Base-by-base conservation (phyloP, 2,329 filamentous ascomycete genomes). In the Aspergillus alliaceus region DNA sequence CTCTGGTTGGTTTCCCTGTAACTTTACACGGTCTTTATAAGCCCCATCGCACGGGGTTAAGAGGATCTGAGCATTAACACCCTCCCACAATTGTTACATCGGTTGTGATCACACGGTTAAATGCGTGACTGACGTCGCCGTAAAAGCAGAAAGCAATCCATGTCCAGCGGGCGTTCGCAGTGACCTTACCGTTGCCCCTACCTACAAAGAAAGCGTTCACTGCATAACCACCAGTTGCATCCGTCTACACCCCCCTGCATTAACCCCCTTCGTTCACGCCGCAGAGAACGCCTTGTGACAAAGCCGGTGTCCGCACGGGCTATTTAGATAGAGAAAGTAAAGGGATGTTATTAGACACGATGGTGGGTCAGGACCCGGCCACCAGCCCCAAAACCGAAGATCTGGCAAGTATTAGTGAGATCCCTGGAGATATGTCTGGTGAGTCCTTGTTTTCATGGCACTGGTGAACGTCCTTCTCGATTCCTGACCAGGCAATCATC, bases 381-480 rank as follows among this genome's bases (percentile, higher is more conserved):
- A 66, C 66, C 60, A 75, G 66, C 64, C 67, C 72, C 54, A 67
- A 73, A 61, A 64, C 70, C 56, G 69, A 72, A 53, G 72, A 77
- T 59, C 70, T 77, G 37, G 67, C 73, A 53, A 75, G 75, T 57
- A 77, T 77, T 60, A 74, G 71, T 59, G 75, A 77, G 65, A 62
- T 74, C 48, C 71, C 74, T 46, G 69, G 66, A 58, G 67, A 72
- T 57, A 66, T 71, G 63, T 64, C 72, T 63, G 73, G 75, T 77
- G 72, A 73, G 74, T 69, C 51, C 53, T 57, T 27, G 27, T 31
- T n/a, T 57, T 34, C n/a, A 27, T 48, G 27, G 44, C 31, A 9
- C 22, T 22, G 44, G 44, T 22, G 22, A 20, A 15, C 27, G 22
- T 48, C 48, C 61, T 53, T 49, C 32, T 8, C 25, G 31, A 32